A percentile compares a stretch with the other conserved stretches of the same genome.
These are phyloP conservation scores for Neodidymelliopsis sp. DNA, from an alignment of 2,329 filamentous ascomycete species.

Conservation along the genomic window DNA sequence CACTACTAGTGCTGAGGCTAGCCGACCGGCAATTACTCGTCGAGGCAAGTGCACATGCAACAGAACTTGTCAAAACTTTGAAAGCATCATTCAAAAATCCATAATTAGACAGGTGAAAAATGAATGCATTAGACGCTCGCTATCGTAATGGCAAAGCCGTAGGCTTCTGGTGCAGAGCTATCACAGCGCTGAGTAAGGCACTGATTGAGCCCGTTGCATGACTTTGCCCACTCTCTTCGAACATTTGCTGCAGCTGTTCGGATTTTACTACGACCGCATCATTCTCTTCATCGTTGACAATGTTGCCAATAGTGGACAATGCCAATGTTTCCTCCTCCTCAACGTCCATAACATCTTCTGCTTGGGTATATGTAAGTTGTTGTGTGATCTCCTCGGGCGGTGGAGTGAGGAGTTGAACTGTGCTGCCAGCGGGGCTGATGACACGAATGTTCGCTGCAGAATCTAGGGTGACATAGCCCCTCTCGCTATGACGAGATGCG, in stretches of 20 bases:
- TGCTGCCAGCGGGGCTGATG: slow-evolving; percentile 42
- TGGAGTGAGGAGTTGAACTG: slow-evolving; percentile 38
- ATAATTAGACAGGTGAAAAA: not conserved
- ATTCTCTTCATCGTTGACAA: slow-evolving; percentile 50
- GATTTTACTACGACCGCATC: slow-evolving; percentile 69
- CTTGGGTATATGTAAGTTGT: slow-evolving; percentile 13
- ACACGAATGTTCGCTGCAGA: slow-evolving; percentile 74
- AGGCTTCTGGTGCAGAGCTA: slow-evolving; percentile 61
- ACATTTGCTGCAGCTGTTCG: slow-evolving; percentile 73
- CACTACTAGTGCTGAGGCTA: slow-evolving; percentile 3
- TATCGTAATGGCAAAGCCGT: slow-evolving; percentile 10
- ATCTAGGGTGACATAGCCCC: slow-evolving; percentile 79
- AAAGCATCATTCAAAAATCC: too few relatives aligned
- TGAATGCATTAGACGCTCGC: slow-evolving; percentile 7
- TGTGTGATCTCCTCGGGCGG: slow-evolving; percentile 47
- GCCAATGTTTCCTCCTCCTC: slow-evolving; percentile 1
- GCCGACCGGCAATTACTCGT: not conserved
- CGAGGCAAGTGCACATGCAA: too few relatives aligned
- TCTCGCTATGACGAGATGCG: slow-evolving; percentile 67
- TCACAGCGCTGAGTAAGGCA: slow-evolving; percentile 78
- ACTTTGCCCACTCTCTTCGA: slow-evolving; percentile 67
- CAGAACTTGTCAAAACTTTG: too few relatives aligned
- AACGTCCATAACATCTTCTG: slow-evolving; percentile 16
- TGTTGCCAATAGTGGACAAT: slow-evolving; percentile 17
- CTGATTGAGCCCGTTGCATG: slow-evolving; percentile 75